Evolutionary conservation across 2,329 filamentous ascomycete species (phyloP), one percentile per base, ranked within the genome.

Genomic region (Aspergillus jensenii): DNA sequence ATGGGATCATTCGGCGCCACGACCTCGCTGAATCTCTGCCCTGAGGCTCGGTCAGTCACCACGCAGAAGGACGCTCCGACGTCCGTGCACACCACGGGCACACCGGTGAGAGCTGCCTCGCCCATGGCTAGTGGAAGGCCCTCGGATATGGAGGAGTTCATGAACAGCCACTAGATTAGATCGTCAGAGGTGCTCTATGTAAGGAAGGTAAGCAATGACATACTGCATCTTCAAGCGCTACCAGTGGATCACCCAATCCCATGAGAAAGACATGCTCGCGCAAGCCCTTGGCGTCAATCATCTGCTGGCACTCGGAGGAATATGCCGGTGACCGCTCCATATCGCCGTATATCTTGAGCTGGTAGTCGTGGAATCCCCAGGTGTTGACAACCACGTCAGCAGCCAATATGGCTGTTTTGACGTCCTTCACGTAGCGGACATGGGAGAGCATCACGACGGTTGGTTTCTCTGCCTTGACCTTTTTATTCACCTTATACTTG

Each of bases 391-490:
- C 87, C 56, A 87, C 81, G 62, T 87, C 84, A 1, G 85, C 84
- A 5, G 85, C 84, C 11, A 87, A 74, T 39, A 87, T 79, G 6
- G 85, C 84, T 2, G 81, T 86, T 68, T 87, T 87, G 70, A 87
- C 84, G 59, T 87, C 85, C 68, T 87, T 87, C 31, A 70, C 56
- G 8, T 41, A 62, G 69, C 73, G 72, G n/a, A 76, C 67, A 54
- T 87, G 84, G 19, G 84, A 87, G 44, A 87, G 70, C 85, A 87
- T 87, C 17, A 84, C 84, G 3, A 86, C 84, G 0, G 85, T 87
- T 1, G 85, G 85, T 19, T 76, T 78, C 58, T 82, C 78, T 0
- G 84, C 82, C 55, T 81, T 81, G 61, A 85, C 83, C 52, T 82
- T 78, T 46, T 83, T 79, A 27, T 86, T 81, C 0, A 84, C 84